phyloP scores from a whole-genome alignment of 2,329 filamentous ascomycete species.

The Arthroderma sp. region DNA sequence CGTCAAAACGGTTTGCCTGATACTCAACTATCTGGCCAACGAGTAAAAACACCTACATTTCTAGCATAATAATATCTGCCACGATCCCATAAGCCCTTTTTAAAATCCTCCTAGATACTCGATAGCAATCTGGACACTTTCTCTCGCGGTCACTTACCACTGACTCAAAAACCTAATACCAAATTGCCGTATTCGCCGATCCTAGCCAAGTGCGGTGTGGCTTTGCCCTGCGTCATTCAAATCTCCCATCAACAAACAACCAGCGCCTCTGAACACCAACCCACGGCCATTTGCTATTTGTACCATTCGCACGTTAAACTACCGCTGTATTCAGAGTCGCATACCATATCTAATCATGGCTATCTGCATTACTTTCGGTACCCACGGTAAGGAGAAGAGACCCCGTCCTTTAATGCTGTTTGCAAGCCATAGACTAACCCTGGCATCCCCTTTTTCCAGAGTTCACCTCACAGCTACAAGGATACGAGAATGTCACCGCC shows the following conservation, averaged over 20 bases:
- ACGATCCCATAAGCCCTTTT: no score
- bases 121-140: no score
- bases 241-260: neutral
- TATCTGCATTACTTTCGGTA: conserved; percentile 23
- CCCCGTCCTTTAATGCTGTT: neutral
- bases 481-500: conserved; percentile 26
- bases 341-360: conserved; percentile 12
- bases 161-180: neutral
- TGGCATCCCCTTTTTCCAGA: conserved; percentile 16
- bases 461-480: conserved; percentile 24
- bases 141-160: no score
- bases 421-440: neutral
- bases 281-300: neutral
- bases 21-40: no score
- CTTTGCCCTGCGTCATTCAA: neutral
- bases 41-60: no score
- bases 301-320: no score
- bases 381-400: conserved; percentile 16
- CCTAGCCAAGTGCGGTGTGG: neutral
- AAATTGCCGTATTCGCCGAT: neutral
- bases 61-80: no score
- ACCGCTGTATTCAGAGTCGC: neutral
- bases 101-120: no score
- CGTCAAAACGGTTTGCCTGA: no score
- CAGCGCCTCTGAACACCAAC: neutral